Evolutionary conservation across 2,329 filamentous ascomycete genomes (phyloP), one percentile per base, ranked within the genome.

Genomic region (Scopulariopsis brevicaulis): DNA sequence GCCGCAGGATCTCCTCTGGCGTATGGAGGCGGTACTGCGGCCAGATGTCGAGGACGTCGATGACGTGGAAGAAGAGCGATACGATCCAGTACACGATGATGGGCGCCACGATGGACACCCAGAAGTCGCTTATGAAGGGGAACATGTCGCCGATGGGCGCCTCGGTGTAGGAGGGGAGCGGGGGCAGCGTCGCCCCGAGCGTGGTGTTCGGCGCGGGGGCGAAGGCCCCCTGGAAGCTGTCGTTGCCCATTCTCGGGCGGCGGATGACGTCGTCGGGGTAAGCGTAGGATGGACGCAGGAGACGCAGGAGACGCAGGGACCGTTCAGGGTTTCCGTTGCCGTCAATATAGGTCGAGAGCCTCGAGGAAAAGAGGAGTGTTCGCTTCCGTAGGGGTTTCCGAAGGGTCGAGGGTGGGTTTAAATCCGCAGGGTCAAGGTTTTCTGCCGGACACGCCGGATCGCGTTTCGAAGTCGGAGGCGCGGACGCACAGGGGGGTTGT

Each of bases 1-100:
- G 84, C 71, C 90, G 89, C 40, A 85, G 70, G 62, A 97, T 87
- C 72, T 97, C 93, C 56, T 90, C 91, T 15, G 94, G 94, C 0
- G 94, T 97, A 74, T 99, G 94, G 50, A 99, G 79, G 62, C 94
- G 87, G 74, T 97, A 96, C 66, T 95, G 84, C 20, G 92, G 86
- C 70, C 93, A 96, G 43, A 93, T 75, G 70, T 96, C 90, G 73
- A 86, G 85, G 59, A 85, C 77, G 73, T 99, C 94, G 67, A 97
- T 85, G 64, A 85, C 68, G 76, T 97, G 93, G 76, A 96, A 99
- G 69, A 93, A 74, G 69, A 89, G 73, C 22, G 93, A 97, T 35
- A 95, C 74, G 24, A 76, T 73, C 94, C 94, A 99, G 79, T 99
- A 99, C 59, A 87, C 88, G 65, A 90, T 69, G 60, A 96, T 81